phyloP scores from a whole-genome alignment of 345 rosid species.

The Brassica juncea region DNA sequence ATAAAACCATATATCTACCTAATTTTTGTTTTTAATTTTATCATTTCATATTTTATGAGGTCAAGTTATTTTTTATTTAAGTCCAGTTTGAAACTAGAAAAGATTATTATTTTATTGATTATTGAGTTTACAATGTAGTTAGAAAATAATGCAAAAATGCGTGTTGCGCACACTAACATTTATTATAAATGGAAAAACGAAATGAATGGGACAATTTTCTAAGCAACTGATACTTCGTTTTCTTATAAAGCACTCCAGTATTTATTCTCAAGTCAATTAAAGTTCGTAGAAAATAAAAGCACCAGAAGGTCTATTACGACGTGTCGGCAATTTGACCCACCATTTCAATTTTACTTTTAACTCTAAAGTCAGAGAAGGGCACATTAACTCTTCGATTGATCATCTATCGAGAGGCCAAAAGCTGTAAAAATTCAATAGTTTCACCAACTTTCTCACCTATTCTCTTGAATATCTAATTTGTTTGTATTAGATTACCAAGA shows the following conservation, averaged over 20 bases:
- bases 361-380: conserved; percentile 2
- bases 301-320: conserved; percentile 1
- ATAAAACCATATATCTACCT: too few relatives aligned
- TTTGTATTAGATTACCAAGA: neutral
- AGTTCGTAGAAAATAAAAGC: conserved; percentile 2
- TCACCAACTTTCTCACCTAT: conserved; percentile 1
- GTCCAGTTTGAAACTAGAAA: too few relatives aligned
- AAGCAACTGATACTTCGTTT: conserved; percentile 9
- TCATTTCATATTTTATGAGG: too few relatives aligned
- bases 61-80: too few relatives aligned
- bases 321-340: conserved; percentile 22
- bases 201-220: conserved; percentile 18
- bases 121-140: neutral
- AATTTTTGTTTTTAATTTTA: too few relatives aligned
- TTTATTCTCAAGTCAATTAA: conserved; percentile 31
- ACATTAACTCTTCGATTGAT: neutral
- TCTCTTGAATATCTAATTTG: neutral
- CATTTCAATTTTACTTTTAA: neutral
- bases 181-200: conserved; percentile 6
- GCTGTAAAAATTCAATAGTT: neutral
- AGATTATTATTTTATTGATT: too few relatives aligned
- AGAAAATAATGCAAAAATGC: conserved; percentile 9
- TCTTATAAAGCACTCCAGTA: conserved; percentile 25
- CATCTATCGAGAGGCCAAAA: neutral
- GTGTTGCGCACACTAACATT: conserved; percentile 9